phyloP scores from a whole-genome alignment of 768 basidiomycete species.

The Tephrocybe sp. region DNA sequence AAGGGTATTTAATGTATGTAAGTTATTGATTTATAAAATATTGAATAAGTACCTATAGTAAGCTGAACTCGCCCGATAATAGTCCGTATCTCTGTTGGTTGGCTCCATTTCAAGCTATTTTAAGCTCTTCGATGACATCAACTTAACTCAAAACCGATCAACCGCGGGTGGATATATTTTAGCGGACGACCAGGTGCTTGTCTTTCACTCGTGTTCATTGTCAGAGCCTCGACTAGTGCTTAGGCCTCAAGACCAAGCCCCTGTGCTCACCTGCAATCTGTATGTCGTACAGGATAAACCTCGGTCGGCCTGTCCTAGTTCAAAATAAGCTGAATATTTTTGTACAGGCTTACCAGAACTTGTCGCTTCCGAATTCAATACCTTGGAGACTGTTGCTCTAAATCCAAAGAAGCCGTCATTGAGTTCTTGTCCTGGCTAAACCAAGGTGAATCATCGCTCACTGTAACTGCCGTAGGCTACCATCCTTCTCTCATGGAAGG shows the following conservation, averaged over 20 bases:
- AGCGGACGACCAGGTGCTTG: too few relatives aligned
- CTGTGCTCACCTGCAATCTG: background rate
- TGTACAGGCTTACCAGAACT: background rate
- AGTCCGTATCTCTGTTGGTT: background rate
- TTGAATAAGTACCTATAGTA: too few relatives aligned
- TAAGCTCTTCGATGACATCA: background rate
- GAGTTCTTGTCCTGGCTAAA: slow-evolving; percentile 8
- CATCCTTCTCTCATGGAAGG: background rate
- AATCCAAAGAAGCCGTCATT: slow-evolving; percentile 11
- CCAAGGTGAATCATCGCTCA: slow-evolving; percentile 17
- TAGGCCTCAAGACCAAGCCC: too few relatives aligned
- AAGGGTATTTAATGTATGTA: too few relatives aligned
- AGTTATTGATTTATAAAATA: too few relatives aligned
- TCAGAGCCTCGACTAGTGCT: too few relatives aligned
- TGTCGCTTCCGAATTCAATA: too few relatives aligned
- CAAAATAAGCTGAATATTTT: background rate
- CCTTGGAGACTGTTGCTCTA: slow-evolving; percentile 3
- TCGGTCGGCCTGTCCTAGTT: slow-evolving; percentile 8
- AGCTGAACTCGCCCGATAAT: background rate
- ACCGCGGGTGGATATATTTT: too few relatives aligned
- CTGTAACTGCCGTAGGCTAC: background rate
- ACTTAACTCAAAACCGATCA: too few relatives aligned
- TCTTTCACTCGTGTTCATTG: too few relatives aligned
- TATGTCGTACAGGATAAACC: slow-evolving; percentile 18
- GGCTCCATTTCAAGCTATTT: background rate